Evolutionary conservation across 805 yeast genomes (phyloP).

Genomic region (Priceomyces castillae): DNA sequence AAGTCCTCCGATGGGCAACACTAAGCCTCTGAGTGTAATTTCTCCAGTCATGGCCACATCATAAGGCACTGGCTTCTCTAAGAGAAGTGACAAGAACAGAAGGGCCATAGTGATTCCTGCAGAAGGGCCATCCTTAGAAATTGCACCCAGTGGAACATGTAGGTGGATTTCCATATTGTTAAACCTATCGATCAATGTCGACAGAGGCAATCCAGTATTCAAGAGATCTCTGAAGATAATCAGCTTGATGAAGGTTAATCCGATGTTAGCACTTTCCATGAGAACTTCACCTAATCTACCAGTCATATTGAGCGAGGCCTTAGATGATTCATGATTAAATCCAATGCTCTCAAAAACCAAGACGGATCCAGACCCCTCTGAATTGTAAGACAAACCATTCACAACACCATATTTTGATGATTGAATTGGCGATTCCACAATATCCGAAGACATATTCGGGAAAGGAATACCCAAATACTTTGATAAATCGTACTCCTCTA

Average conservation of each 20-base stretch:
- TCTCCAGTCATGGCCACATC: slow-evolving; percentile 85
- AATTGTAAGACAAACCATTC: slow-evolving; percentile 83
- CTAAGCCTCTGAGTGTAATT: slow-evolving; percentile 73
- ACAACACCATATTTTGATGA: slow-evolving; percentile 69
- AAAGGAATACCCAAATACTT: slow-evolving; percentile 68
- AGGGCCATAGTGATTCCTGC: slow-evolving; percentile 51
- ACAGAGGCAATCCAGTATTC: slow-evolving; percentile 28
- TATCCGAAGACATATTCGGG: slow-evolving; percentile 33
- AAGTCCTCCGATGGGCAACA: slow-evolving; percentile 80
- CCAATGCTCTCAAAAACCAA: slow-evolving; percentile 76
- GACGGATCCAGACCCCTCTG: slow-evolving; percentile 82
- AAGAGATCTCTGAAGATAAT: slow-evolving; percentile 37
- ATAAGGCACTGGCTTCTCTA: slow-evolving; percentile 43
- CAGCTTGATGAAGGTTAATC: slow-evolving; percentile 67
- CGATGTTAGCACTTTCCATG: slow-evolving; percentile 78
- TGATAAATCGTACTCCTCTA: slow-evolving; percentile 56
- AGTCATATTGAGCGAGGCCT: slow-evolving; percentile 56
- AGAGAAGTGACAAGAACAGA: slow-evolving; percentile 42
- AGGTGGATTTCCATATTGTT: slow-evolving; percentile 55
- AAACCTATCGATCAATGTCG: slow-evolving; percentile 40
- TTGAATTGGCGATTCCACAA: slow-evolving; percentile 38
- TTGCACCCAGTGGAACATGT: slow-evolving; percentile 50
- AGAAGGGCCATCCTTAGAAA: slow-evolving; percentile 47
- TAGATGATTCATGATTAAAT: slow-evolving; percentile 42
- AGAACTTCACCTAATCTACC: slow-evolving; percentile 82